Conservation (phyloP, 2,329 filamentous ascomycete genomes). For the Trichoderma afroharzianum region DNA sequence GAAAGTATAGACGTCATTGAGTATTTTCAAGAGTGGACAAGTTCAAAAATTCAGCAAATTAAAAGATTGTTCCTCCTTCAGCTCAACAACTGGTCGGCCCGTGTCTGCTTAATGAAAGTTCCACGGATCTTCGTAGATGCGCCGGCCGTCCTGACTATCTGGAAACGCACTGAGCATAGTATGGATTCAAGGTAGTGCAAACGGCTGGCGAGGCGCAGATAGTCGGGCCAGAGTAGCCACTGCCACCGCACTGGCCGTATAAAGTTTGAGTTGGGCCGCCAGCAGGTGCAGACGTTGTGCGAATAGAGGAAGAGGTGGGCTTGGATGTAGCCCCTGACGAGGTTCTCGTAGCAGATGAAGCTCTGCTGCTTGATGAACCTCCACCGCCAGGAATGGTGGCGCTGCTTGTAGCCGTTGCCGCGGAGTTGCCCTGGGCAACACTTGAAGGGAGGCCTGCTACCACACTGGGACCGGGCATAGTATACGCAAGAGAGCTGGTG, state of each 20-base stretch:
- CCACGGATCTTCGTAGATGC: neutral
- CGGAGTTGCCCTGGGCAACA: conserved; percentile 26
- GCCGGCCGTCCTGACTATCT: neutral
- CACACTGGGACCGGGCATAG: conserved; percentile 32
- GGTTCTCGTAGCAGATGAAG: neutral
- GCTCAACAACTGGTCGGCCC: neutral
- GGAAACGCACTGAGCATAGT: conserved; percentile 8
- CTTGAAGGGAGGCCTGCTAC: conserved; percentile 26
- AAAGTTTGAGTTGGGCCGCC: neutral
- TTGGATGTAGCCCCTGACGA: neutral
- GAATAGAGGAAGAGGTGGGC: neutral
- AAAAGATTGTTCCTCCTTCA: neutral
- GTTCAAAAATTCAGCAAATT: neutral
- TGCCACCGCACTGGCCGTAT: conserved; percentile 13
- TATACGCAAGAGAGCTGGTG: conserved; percentile 26
- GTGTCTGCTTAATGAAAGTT: neutral
- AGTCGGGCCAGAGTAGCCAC: conserved; percentile 6
- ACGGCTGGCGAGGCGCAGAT: conserved; percentile 2
- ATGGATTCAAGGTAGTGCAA: conserved; percentile 12
- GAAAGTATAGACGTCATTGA: neutral
- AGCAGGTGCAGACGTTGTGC: neutral
- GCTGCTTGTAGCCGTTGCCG: conserved; percentile 23
- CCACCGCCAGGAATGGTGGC: neutral
- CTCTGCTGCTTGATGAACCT: neutral
- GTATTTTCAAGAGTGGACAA: neutral